A percentile compares a stretch with the other conserved stretches of the same genome.
phyloP scores from a whole-genome alignment of 768 basidiomycete genomes.

The Leccinum barrowsii region DNA sequence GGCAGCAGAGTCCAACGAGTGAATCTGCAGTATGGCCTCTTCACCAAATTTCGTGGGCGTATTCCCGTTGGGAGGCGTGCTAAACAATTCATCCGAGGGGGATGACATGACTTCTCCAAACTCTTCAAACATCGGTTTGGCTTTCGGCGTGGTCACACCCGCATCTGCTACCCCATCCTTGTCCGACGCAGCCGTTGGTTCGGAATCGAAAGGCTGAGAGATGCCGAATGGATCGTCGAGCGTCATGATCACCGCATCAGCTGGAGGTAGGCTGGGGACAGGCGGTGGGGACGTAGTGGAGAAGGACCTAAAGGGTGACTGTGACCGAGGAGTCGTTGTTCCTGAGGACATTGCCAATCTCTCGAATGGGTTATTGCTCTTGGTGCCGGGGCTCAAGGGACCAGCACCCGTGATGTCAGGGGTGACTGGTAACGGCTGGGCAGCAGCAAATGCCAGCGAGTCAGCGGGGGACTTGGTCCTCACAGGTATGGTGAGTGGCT shows the following conservation, averaged over 20 bases:
- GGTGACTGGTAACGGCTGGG: slow-evolving; percentile 69
- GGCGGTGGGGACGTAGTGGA: slow-evolving; percentile 35
- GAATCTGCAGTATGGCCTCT: slow-evolving; percentile 13
- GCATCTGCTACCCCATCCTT: slow-evolving; percentile 17
- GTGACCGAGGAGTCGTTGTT: slow-evolving; percentile 41
- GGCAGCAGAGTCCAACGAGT: slow-evolving; percentile 26
- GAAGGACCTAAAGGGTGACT: slow-evolving; percentile 61
- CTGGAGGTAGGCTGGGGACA: slow-evolving; percentile 29
- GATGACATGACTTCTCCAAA: slow-evolving; percentile 24
- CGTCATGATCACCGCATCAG: slow-evolving; percentile 3
- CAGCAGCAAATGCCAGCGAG: slow-evolving; percentile 56
- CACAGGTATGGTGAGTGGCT: slow-evolving; percentile 20
- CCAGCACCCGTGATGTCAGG: slow-evolving; percentile 51
- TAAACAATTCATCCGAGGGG: slow-evolving; percentile 47
- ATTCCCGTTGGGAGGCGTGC: slow-evolving; percentile 53
- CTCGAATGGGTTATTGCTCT: slow-evolving; percentile 94
- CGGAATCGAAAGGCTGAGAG: slow-evolving; percentile 25
- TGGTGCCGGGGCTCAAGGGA: slow-evolving; percentile 46
- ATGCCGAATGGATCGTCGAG: slow-evolving; percentile 56
- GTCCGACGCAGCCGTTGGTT: slow-evolving; percentile 15
- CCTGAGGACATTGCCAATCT: slow-evolving; percentile 51
- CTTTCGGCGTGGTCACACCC: slow-evolving; percentile 20
- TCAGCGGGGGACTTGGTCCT: slow-evolving; percentile 42
- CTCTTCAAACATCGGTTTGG: slow-evolving; percentile 10
- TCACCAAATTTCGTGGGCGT: slow-evolving; percentile 21